Conservation (phyloP, 805 yeast genomes). For the Saturnispora besseyi region DNA sequence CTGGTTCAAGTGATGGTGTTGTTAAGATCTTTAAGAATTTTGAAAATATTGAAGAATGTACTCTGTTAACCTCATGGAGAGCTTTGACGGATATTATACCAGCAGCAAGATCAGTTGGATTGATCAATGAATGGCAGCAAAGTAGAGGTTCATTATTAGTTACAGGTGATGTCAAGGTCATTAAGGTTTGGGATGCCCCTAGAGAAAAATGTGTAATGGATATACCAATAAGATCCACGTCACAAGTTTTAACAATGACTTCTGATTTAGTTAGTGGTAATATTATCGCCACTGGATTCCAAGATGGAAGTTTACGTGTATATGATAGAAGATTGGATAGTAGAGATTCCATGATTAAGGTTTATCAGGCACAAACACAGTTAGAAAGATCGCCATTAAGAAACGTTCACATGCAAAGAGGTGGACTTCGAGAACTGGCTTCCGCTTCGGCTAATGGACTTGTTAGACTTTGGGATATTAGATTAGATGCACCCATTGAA, state of each 20-base stretch:
- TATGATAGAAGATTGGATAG: conserved; percentile 85
- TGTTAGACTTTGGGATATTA: conserved; percentile 85
- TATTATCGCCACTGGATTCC: conserved; percentile 83
- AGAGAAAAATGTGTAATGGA: conserved; percentile 79
- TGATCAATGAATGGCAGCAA: conserved; percentile 95
- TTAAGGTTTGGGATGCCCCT: conserved; percentile 95
- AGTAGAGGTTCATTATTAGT: conserved; percentile 83
- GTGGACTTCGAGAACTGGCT: conserved; percentile 84
- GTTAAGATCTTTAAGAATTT: conserved; percentile 76
- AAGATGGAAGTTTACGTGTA: conserved; percentile 80
- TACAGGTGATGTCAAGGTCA: conserved; percentile 90
- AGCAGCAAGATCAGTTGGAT: conserved; percentile 73
- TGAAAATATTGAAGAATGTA: conserved; percentile 44
- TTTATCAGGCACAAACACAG: conserved; percentile 53
- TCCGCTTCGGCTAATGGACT: conserved; percentile 78
- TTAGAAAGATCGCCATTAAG: conserved; percentile 33
- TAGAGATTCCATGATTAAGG: conserved; percentile 73
- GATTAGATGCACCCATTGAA: conserved; percentile 61
- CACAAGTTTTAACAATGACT: conserved; percentile 80
- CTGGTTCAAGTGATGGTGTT: conserved; percentile 94
- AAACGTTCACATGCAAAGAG: conserved; percentile 91
- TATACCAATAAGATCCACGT: conserved; percentile 84
- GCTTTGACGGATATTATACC: conserved; percentile 79
- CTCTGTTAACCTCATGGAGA: conserved; percentile 82
- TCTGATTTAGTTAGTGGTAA: conserved; percentile 96